Conservation (phyloP, 345 rosid genomes). For the Balakata baccata region DNA sequence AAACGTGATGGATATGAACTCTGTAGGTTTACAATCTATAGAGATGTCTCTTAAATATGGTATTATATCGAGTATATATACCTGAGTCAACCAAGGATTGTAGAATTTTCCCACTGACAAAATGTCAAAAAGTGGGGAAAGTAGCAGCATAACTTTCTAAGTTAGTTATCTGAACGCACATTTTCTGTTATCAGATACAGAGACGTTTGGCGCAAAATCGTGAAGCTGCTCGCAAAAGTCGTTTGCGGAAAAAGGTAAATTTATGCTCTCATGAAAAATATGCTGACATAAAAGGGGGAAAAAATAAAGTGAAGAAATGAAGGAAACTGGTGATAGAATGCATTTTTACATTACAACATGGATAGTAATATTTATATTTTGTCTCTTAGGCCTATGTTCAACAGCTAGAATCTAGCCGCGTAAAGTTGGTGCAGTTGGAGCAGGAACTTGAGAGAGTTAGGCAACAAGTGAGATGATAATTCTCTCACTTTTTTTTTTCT, state of each 20-base stretch:
- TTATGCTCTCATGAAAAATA: background rate
- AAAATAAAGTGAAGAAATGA: background rate
- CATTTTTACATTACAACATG: background rate
- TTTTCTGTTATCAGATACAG: slow-evolving; percentile 19
- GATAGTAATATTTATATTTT: background rate
- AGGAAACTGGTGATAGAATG: background rate
- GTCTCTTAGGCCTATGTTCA: slow-evolving; percentile 32
- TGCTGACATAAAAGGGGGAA: background rate
- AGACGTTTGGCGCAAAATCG: slow-evolving; percentile 38
- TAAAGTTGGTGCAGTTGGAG: slow-evolving; percentile 36
- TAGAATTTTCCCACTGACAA: background rate
- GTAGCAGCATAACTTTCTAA: background rate
- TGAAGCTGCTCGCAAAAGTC: slow-evolving; percentile 37
- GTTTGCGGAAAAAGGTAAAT: slow-evolving; percentile 30
- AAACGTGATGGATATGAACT: too few relatives aligned
- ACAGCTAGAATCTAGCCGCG: slow-evolving; percentile 32
- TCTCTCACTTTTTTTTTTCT: background rate
- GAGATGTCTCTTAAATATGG: background rate
- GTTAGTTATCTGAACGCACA: slow-evolving; percentile 4
- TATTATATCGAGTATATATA: background rate
- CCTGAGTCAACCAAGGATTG: background rate
- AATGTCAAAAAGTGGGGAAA: background rate
- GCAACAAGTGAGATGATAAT: slow-evolving; percentile 21
- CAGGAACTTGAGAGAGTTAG: slow-evolving; percentile 32
- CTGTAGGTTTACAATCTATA: too few relatives aligned